These are phyloP conservation scores for Oryza coarctata DNA, from an alignment of 176 grass and related monocot genomes.

Conservation along the genomic window DNA sequence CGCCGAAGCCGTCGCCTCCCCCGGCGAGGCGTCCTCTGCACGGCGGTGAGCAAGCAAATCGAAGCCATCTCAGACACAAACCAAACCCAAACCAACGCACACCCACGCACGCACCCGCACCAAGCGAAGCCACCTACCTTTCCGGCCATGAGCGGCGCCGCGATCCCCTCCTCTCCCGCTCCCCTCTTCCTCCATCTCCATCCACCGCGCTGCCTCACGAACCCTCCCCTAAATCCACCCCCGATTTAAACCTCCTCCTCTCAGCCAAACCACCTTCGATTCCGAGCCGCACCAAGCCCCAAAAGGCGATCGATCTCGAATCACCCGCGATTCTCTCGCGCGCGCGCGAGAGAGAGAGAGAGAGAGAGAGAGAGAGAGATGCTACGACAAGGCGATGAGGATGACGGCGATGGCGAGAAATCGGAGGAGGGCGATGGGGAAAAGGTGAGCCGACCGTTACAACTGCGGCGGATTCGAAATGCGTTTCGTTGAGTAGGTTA, in stretches of 20 bases:
- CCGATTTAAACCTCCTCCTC: neutral
- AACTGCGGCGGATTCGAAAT: conserved; percentile 8
- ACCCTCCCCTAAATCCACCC: neutral
- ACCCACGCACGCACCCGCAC: neutral
- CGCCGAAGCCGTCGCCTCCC: neutral
- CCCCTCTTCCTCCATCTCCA: conserved; percentile 5
- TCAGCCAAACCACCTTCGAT: neutral
- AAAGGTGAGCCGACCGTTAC: conserved; percentile 23
- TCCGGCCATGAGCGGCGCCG: neutral
- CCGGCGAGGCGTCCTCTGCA: neutral
- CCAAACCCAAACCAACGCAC: too few species aligned
- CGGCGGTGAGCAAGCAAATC: too few species aligned
- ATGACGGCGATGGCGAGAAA: neutral
- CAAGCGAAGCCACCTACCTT: neutral
- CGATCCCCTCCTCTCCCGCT: neutral
- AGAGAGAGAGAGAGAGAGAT: neutral
- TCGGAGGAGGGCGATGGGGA: neutral
- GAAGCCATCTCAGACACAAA: neutral
- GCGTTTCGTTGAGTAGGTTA: neutral
- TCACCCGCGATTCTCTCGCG: too few species aligned
- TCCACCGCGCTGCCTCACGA: neutral
- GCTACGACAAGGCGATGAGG: neutral
- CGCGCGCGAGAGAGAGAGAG: too few species aligned
- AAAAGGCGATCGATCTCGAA: neutral
- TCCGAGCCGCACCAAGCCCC: neutral